phyloP scores from a whole-genome alignment of 2,329 filamentous ascomycete species.

The Aspergillus vadensis region DNA sequence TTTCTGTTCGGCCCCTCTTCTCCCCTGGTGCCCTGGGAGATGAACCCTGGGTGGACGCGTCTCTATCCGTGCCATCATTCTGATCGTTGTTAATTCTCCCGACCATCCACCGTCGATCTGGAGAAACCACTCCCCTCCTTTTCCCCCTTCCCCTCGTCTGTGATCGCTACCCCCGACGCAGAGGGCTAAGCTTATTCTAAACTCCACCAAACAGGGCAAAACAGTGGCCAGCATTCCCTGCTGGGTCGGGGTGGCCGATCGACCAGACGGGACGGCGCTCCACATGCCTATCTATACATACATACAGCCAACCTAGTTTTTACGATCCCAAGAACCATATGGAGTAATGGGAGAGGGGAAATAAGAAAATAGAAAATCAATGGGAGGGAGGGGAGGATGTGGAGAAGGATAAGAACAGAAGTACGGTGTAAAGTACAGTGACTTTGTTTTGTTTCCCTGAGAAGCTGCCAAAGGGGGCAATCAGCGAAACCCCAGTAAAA shows the following conservation, averaged over 20 bases:
- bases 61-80: background rate
- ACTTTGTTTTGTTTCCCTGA: no score
- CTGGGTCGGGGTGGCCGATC: conserved; percentile 18
- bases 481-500: background rate
- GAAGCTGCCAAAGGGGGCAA: background rate
- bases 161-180: conserved; percentile 9
- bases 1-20: background rate
- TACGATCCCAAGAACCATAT: background rate
- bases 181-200: conserved; percentile 26
- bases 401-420: background rate
- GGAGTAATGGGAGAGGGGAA: background rate
- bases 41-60: background rate
- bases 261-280: conserved; percentile 11
- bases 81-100: background rate
- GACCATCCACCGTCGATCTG: conserved; percentile 7
- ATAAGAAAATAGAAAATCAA: no score
- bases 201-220: conserved; percentile 25
- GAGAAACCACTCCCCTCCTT: background rate
- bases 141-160: background rate
- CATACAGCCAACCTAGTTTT: conserved; percentile 1
- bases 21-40: background rate
- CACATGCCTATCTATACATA: conserved; percentile 11
- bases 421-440: background rate
- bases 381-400: background rate
- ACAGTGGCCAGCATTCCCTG: conserved; percentile 14